phyloP scores from a whole-genome alignment of 257 asterid genomes.

The Agastache rugosa region DNA sequence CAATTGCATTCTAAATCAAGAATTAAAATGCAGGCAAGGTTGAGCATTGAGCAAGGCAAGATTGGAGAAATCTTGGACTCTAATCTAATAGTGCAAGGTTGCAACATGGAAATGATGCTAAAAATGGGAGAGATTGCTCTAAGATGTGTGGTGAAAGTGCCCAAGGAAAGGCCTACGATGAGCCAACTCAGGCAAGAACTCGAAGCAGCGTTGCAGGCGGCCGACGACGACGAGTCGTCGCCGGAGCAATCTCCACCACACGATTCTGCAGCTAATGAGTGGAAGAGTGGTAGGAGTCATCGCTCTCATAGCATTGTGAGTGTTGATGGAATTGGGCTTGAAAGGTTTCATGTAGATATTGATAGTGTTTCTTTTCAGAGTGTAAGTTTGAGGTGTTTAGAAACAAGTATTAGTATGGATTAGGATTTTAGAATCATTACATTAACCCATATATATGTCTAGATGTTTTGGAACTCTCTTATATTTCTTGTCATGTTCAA shows the following conservation, averaged over 20 bases:
- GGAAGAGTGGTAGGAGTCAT: not conserved
- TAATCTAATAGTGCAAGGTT: constrained; percentile 57
- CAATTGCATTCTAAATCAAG: not conserved
- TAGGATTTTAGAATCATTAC: constrained; percentile 13
- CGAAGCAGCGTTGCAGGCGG: constrained; percentile 47
- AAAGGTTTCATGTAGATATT: constrained; percentile 63
- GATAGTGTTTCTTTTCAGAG: constrained; percentile 51
- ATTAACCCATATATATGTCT: not conserved
- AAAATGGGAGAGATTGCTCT: constrained; percentile 71
- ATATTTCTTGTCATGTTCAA: not conserved
- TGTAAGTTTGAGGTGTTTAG: constrained; percentile 69
- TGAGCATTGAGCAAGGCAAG: constrained; percentile 61
- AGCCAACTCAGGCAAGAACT: constrained; percentile 68
- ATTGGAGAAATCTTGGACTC: constrained; percentile 65
- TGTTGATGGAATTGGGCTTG: constrained; percentile 61
- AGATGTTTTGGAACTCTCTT: not conserved
- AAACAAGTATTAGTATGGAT: constrained; percentile 44
- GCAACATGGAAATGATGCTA: constrained; percentile 67
- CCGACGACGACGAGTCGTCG: not conserved
- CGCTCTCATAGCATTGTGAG: constrained; percentile 54
- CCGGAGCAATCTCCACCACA: not conserved
- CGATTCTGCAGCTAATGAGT: not conserved
- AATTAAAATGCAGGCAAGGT: constrained; percentile 61
- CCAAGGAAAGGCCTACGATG: constrained; percentile 80
- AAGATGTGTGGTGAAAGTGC: constrained; percentile 63